Percentiles rank a stretch among this genome's conserved stretches.
Conservation (phyloP, 2,329 filamentous ascomycete species). For the Colletotrichum orchidophilum region DNA sequence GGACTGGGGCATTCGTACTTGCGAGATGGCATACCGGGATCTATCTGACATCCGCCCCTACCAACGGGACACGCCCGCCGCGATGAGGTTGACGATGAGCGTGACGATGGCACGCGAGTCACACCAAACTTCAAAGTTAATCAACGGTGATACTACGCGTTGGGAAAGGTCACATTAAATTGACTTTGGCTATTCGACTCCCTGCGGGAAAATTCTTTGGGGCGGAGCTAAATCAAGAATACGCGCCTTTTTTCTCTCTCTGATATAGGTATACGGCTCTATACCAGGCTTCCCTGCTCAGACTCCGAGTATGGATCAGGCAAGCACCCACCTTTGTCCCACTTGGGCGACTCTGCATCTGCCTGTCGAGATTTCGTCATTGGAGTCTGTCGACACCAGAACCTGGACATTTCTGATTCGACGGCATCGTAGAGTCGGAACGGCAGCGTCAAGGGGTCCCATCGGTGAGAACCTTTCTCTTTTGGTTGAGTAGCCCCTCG, state of each 20-base stretch:
- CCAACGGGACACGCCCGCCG: background rate
- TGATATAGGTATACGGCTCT: background rate
- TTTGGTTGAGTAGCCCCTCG: background rate
- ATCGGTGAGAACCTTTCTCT: background rate
- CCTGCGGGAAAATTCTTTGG: background rate
- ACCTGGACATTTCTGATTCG: background rate
- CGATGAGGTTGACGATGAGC: background rate
- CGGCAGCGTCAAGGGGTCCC: background rate
- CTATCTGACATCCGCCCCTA: constrained; percentile 4
- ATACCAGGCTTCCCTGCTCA: constrained; percentile 6
- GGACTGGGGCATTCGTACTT: background rate
- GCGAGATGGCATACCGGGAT: background rate
- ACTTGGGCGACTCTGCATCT: background rate
- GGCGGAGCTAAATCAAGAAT: background rate
- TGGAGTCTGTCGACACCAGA: background rate
- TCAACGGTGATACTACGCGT: background rate
- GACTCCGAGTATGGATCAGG: background rate
- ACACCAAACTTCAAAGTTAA: background rate
- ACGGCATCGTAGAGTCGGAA: background rate
- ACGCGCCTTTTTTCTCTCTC: background rate
- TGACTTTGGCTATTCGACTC: background rate
- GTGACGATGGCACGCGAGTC: background rate
- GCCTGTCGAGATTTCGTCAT: constrained; percentile 8
- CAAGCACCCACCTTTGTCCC: background rate
- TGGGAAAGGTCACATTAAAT: background rate